A percentile compares a stretch with the other conserved stretches of the same genome.
phyloP scores from a whole-genome alignment of 305 asterid genomes.

The Petunia hybrid region DNA sequence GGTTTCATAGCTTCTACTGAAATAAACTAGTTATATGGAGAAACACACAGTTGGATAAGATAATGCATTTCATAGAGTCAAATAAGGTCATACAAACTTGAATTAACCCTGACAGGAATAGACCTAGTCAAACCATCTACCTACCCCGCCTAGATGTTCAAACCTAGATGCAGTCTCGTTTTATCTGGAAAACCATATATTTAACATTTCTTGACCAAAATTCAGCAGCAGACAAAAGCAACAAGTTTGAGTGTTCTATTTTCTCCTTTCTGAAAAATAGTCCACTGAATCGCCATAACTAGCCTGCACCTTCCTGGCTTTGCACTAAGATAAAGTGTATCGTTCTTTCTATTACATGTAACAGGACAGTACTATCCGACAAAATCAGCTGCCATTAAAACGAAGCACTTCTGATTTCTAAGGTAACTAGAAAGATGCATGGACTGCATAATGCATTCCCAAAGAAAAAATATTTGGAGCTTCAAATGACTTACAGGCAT shows the following conservation, averaged over 20 bases:
- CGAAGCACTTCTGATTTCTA: neutral
- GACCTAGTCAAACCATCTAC: neutral
- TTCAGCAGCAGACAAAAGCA: neutral
- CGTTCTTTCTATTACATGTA: neutral
- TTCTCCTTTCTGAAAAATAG: neutral
- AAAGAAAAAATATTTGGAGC: constrained; percentile 29
- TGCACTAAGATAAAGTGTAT: no score
- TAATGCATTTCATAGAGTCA: neutral
- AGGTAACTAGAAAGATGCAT: constrained; percentile 29
- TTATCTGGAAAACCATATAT: neutral
- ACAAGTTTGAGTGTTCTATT: neutral
- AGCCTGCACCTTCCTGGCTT: neutral
- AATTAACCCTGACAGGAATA: constrained; percentile 18
- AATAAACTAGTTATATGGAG: neutral
- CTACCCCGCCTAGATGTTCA: constrained; percentile 1
- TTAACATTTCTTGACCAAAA: constrained; percentile 16
- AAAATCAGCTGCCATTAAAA: neutral
- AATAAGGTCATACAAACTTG: neutral
- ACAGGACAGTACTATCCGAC: neutral
- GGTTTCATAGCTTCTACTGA: neutral
- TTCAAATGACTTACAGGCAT: constrained; percentile 63
- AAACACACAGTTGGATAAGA: neutral
- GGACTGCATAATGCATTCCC: constrained; percentile 14
- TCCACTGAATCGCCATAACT: neutral
- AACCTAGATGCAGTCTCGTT: neutral